Evolutionary conservation across 768 basidiomycete genomes (phyloP), one percentile per base, ranked within the genome.

Genomic region (Heimioporus sp.): DNA sequence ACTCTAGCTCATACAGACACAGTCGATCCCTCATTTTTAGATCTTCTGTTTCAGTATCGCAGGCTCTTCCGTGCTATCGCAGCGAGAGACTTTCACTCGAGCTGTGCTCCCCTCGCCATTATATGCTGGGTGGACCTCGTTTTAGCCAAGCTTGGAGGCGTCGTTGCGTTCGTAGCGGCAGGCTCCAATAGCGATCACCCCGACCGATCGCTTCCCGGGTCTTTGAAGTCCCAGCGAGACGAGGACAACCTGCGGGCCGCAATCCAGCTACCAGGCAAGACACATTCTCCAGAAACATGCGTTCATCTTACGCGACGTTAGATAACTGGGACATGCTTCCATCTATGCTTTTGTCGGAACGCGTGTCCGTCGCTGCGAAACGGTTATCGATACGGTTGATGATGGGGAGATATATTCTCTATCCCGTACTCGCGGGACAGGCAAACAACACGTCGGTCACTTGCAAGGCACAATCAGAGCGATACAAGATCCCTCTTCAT

Each of bases 81-180:
- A 11, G 64, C 72, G 12, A 65, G 63, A 32, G 65, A 72, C 31
- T 37, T 65, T n/a, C 30, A 56, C 5, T 51, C 55, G 12, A 55
- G 51, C n/a, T 43, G 65, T 32, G 44, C 62, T 32, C 39, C 67
- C n/a, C 49, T 65, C 4, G 63, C 73, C 12, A 53, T 78, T n/a
- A 68, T 83, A 46, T 88, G 81, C 59, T 89, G 85, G 83, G 80
- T 81, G 10, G 87, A 90, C 51, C 69, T 77, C 43, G 49, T 88
- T 8, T 61, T 90, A 20, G 77, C 77, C 10, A 80, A 74, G 56
- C 61, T 90, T 7, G 74, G 78, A 31, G 71, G 76, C 44, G 65
- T 67, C 12, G 56, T 61, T 19, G 56, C 71, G 31, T 46, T 56
- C n/a, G 42, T 76, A 45, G 69, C 71, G 9, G 59, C 62, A 5